phyloP scores from a whole-genome alignment of 495 filamentous ascomycete species.

The Annulohypoxylon bovei region DNA sequence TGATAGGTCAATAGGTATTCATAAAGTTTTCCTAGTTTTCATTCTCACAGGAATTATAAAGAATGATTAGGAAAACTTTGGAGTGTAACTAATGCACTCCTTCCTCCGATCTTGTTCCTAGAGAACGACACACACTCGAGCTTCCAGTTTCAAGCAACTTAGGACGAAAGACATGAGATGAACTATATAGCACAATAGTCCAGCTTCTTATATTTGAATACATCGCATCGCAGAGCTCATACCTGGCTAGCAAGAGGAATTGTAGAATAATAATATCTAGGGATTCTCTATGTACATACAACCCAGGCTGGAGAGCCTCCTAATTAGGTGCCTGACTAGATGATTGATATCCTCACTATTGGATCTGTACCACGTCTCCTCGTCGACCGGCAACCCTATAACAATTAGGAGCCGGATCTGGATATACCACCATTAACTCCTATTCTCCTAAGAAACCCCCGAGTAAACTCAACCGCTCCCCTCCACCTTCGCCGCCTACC shows the following conservation, averaged over 20 bases:
- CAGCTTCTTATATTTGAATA: not conserved
- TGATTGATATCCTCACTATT: not conserved
- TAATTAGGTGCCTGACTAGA: not conserved
- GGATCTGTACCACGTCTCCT: not conserved
- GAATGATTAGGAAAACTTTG: too few relatives aligned
- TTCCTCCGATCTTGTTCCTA: too few relatives aligned
- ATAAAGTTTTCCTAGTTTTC: too few relatives aligned
- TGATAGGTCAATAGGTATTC: too few relatives aligned
- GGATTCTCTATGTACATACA: not conserved
- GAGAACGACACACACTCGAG: too few relatives aligned
- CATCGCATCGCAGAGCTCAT: not conserved
- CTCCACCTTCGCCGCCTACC: slow-evolving; percentile 14
- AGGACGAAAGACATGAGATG: not conserved
- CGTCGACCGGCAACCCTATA: not conserved
- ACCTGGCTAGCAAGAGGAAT: not conserved
- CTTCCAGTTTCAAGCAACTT: not conserved
- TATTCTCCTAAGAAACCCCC: not conserved
- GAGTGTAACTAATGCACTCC: too few relatives aligned
- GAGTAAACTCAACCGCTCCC: not conserved
- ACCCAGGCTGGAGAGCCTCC: not conserved
- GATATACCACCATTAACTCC: not conserved
- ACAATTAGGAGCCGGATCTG: not conserved
- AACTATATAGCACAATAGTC: not conserved
- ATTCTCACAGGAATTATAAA: too few relatives aligned
- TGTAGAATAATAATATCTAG: not conserved